Conservation (phyloP, 192 early-diverging fungal species). For the Chytriomyces sp. region DNA sequence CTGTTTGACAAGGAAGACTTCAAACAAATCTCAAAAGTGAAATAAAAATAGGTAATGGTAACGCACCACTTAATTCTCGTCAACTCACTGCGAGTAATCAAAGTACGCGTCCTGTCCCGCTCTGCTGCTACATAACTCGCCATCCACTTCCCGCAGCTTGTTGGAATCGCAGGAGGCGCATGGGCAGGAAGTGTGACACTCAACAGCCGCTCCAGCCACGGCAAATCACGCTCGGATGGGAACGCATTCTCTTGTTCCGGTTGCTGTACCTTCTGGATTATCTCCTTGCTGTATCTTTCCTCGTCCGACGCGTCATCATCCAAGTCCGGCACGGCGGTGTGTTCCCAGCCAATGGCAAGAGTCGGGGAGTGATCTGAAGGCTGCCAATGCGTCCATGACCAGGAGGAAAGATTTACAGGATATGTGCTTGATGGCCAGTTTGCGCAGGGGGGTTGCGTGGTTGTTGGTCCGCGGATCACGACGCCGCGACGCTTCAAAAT, state of each 20-base stretch:
- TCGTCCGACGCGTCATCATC: background rate
- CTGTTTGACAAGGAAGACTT: background rate
- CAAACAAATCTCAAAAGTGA: background rate
- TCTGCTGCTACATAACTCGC: slow-evolving; percentile 18
- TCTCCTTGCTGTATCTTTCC: background rate
- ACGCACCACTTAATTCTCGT: slow-evolving; percentile 1
- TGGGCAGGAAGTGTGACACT: slow-evolving; percentile 17
- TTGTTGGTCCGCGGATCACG: background rate
- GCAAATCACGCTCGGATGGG: slow-evolving; percentile 2
- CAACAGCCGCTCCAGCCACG: slow-evolving; percentile 22
- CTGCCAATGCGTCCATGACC: slow-evolving; percentile 7
- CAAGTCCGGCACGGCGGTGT: background rate
- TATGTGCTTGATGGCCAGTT: slow-evolving; percentile 9
- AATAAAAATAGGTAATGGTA: background rate
- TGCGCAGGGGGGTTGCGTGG: background rate
- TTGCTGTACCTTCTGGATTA: background rate
- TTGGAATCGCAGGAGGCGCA: slow-evolving; percentile 14
- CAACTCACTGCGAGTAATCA: slow-evolving; percentile 1
- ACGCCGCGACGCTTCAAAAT: slow-evolving; percentile 18
- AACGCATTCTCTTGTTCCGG: background rate
- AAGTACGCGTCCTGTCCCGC: slow-evolving; percentile 2
- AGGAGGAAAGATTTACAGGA: background rate
- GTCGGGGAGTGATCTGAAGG: background rate
- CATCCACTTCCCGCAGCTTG: slow-evolving; percentile 20
- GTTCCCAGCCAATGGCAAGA: too few relatives aligned